phyloP scores from a whole-genome alignment of 1,139 yeast species.

The Blastobotrys niveus region DNA sequence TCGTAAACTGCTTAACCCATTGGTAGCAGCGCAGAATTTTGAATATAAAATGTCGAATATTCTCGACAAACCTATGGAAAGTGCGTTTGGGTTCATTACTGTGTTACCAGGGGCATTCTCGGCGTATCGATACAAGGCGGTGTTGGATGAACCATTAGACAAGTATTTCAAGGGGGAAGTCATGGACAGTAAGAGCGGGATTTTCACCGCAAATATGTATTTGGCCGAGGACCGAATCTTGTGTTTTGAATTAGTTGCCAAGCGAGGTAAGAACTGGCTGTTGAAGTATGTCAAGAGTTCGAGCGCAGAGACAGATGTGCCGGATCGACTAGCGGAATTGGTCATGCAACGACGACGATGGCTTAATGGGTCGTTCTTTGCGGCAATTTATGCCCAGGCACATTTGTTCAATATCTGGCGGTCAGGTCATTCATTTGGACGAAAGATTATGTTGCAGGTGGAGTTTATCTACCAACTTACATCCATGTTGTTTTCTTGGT shows the following conservation, averaged over 20 bases:
- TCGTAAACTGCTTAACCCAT: conserved; percentile 56
- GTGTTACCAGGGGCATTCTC: conserved; percentile 84
- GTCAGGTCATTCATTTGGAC: conserved; percentile 54
- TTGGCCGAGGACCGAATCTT: conserved; percentile 79
- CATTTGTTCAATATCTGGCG: conserved; percentile 70
- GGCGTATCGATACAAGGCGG: conserved; percentile 71
- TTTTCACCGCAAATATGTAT: conserved; percentile 78
- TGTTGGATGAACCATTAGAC: conserved; percentile 64
- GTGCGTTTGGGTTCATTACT: conserved; percentile 74
- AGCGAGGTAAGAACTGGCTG: conserved; percentile 53
- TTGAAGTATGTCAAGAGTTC: conserved; percentile 71
- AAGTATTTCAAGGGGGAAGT: conserved; percentile 77
- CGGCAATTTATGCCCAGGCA: conserved; percentile 68
- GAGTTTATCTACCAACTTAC: conserved; percentile 67
- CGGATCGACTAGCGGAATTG: conserved; percentile 64
- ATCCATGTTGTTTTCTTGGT: conserved; percentile 70
- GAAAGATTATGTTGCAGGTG: conserved; percentile 59
- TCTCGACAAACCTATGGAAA: conserved; percentile 77
- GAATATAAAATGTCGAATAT: conserved; percentile 80
- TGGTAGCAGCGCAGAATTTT: conserved; percentile 80
- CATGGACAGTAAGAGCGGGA: conserved; percentile 51
- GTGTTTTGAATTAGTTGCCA: conserved; percentile 80
- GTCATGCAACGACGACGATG: conserved; percentile 77
- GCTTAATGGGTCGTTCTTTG: conserved; percentile 81
- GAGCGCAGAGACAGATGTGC: conserved; percentile 79